phyloP scores from a whole-genome alignment of 148 eudicot genomes.

The Spergularia marina region DNA sequence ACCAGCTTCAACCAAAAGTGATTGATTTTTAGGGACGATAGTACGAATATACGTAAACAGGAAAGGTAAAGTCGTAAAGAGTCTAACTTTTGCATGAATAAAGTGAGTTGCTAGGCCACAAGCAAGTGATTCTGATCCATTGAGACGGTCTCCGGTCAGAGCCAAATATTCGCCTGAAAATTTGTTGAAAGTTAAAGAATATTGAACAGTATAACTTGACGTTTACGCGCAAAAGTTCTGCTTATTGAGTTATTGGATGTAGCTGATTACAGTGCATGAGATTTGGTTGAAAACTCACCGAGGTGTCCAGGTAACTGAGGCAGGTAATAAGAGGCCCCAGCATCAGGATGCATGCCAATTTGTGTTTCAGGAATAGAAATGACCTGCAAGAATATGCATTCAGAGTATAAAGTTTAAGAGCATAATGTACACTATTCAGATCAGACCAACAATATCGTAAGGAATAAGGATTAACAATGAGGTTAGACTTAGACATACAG shows the following conservation, averaged over 20 bases:
- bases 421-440: neutral
- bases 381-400: neutral
- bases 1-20: too few relatives aligned
- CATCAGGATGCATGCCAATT: slow-evolving; percentile 21
- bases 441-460: neutral
- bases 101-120: slow-evolving; percentile 22
- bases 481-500: neutral
- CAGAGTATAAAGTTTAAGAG: neutral
- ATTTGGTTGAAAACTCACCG: neutral
- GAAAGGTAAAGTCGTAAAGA: neutral
- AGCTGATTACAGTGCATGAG: neutral
- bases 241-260: neutral
- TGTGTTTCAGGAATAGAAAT: slow-evolving; percentile 11
- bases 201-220: neutral
- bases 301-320: slow-evolving; percentile 12
- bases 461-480: neutral
- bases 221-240: neutral
- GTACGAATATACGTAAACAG: neutral
- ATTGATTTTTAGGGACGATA: neutral
- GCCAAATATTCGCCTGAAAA: slow-evolving; percentile 17
- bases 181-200: too few relatives aligned
- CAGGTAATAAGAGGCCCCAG: slow-evolving; percentile 16
- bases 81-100: neutral
- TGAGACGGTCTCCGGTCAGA: slow-evolving; percentile 15
- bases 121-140: slow-evolving; percentile 15